phyloP scores from a whole-genome alignment of 2,329 filamentous ascomycete genomes.

The Blastomyces silverae region DNA sequence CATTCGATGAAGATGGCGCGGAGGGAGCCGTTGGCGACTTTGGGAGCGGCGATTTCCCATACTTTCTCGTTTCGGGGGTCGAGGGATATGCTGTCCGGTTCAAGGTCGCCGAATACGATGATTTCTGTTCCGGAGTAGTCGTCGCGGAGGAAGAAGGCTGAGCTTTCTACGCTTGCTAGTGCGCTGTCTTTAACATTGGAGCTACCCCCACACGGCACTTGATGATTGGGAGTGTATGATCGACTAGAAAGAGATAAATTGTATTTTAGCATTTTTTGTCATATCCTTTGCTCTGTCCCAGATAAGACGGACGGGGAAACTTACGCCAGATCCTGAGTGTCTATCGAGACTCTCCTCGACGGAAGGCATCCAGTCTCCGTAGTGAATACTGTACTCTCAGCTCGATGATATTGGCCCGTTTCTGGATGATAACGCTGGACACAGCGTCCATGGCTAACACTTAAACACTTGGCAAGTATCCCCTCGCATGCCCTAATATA shows the following conservation, averaged over 20 bases:
- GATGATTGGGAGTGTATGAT: conserved; percentile 7
- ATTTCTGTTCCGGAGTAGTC: conserved; percentile 64
- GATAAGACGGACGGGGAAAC: conserved; percentile 7
- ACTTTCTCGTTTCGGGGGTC: conserved; percentile 73
- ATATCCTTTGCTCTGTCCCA: conserved; percentile 3
- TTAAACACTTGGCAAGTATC: conserved; percentile 78
- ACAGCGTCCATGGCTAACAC: conserved; percentile 84
- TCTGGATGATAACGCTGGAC: conserved; percentile 58
- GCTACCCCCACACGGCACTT: not conserved
- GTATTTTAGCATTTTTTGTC: conserved; percentile 1
- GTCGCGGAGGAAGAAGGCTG: conserved; percentile 87
- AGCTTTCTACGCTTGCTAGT: conserved; percentile 57
- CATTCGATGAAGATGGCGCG: conserved; percentile 91
- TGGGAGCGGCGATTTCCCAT: conserved; percentile 83
- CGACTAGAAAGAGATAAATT: conserved; percentile 2
- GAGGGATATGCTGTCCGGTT: conserved; percentile 78
- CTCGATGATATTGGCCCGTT: conserved; percentile 53
- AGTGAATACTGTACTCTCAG: conserved; percentile 37
- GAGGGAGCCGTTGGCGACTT: conserved; percentile 65
- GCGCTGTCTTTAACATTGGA: conserved; percentile 14
- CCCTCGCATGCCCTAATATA: conserved; percentile 87
- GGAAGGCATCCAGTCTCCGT: conserved; percentile 46
- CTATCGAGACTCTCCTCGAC: conserved; percentile 31
- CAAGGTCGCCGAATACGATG: conserved; percentile 91
- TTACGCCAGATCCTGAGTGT: conserved; percentile 32